These are phyloP conservation scores for Ormosia emarginata DNA, from an alignment of 306 rosid species.

Conservation along the genomic window DNA sequence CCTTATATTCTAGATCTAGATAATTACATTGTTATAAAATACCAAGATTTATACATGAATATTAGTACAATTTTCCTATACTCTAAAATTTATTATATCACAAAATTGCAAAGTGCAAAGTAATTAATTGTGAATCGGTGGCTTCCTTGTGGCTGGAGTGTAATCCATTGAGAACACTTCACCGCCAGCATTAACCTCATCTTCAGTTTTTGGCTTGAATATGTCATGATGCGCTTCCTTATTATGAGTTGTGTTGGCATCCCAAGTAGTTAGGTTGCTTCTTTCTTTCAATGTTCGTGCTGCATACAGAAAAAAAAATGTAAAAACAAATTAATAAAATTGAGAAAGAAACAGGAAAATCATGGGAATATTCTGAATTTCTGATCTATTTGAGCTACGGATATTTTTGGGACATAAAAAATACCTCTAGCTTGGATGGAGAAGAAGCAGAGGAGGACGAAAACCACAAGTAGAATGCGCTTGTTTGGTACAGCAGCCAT, in stretches of 20 bases:
- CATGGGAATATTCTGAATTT: background rate
- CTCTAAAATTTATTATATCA: background rate
- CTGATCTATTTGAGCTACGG: background rate
- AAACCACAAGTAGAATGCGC: constrained; percentile 45
- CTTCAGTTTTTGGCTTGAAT: constrained; percentile 33
- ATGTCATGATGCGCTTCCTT: constrained; percentile 22
- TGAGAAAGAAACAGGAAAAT: background rate
- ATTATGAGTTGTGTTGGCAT: constrained; percentile 1
- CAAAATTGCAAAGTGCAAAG: background rate
- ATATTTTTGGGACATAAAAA: background rate
- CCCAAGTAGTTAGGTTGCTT: background rate
- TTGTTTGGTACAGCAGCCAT: constrained; percentile 50
- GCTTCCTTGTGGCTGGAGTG: constrained; percentile 79
- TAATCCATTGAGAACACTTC: constrained; percentile 72
- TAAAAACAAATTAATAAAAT: background rate
- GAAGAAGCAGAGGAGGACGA: constrained; percentile 57
- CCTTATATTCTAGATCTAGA: background rate
- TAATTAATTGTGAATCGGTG: constrained; percentile 80
- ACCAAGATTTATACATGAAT: background rate
- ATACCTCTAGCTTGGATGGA: constrained; percentile 55
- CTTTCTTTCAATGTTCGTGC: constrained; percentile 57
- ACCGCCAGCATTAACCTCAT: constrained; percentile 25
- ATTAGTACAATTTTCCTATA: background rate
- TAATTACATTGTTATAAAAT: background rate
- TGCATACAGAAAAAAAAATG: constrained; percentile 21